These are phyloP conservation scores for Rhizomucor pusillus DNA, from an alignment of 371 early-diverging fungal species.

Conservation along the genomic window DNA sequence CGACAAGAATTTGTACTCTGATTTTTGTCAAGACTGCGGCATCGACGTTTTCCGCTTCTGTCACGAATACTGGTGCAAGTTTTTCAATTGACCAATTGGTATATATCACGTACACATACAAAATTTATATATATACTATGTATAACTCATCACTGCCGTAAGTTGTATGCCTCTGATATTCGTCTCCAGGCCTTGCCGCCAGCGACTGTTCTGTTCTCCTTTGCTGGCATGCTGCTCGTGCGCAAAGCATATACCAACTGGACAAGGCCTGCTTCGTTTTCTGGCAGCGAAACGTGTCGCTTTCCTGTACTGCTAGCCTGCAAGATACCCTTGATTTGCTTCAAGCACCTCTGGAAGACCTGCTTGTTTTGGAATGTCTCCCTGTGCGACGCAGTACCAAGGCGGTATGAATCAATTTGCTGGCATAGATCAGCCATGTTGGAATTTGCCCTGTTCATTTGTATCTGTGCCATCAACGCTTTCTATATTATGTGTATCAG, in stretches of 20 bases:
- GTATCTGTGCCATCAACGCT: conserved; percentile 51
- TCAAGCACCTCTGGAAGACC: conserved; percentile 49
- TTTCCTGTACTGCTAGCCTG: conserved; percentile 34
- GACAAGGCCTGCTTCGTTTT: conserved; percentile 37
- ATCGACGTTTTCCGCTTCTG: conserved; percentile 20
- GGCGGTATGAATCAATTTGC: conserved; percentile 46
- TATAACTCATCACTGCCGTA: conserved; percentile 10
- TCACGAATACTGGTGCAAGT: conserved; percentile 21
- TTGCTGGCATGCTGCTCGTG: conserved; percentile 29
- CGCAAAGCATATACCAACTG: conserved; percentile 46
- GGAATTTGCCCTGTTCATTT: conserved; percentile 53
- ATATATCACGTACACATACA: background rate
- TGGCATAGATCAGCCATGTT: conserved; percentile 53
- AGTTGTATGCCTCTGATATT: conserved; percentile 49
- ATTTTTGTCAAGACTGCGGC: conserved; percentile 17
- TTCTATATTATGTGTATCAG: conserved; percentile 21
- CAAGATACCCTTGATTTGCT: conserved; percentile 49
- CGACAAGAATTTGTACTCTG: no score
- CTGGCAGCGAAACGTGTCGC: conserved; percentile 23
- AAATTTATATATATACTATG: background rate
- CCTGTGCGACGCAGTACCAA: conserved; percentile 39
- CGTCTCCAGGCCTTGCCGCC: conserved; percentile 33
- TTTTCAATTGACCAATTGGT: conserved; percentile 4
- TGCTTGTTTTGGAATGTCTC: conserved; percentile 51
- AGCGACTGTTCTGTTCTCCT: conserved; percentile 18